These are phyloP conservation scores for Dipteronia sinensis DNA, from an alignment of 345 rosid species.

Conservation along the genomic window DNA sequence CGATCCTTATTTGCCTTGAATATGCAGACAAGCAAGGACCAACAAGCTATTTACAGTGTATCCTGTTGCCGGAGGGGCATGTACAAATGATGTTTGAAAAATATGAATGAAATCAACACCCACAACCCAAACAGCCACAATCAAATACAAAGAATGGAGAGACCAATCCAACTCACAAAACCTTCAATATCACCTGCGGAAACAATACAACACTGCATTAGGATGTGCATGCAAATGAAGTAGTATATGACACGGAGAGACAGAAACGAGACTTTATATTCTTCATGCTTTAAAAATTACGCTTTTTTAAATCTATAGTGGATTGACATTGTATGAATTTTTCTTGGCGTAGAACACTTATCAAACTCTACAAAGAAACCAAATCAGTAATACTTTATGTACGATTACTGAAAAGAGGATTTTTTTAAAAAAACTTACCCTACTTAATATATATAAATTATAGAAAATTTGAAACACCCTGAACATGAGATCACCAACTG, in stretches of 20 bases:
- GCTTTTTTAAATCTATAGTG: not conserved
- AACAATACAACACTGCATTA: constrained; percentile 15
- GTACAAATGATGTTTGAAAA: constrained; percentile 22
- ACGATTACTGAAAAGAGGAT: not conserved
- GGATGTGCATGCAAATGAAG: not conserved
- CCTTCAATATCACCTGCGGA: constrained; percentile 30
- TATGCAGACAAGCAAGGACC: constrained; percentile 21
- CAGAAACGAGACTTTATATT: not conserved
- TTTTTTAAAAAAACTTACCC: constrained; percentile 28
- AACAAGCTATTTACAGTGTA: constrained; percentile 43
- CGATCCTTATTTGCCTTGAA: constrained; percentile 17
- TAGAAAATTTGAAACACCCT: constrained; percentile 9
- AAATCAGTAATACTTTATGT: not conserved
- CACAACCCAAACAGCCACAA: constrained; percentile 13
- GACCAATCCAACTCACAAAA: constrained; percentile 21
- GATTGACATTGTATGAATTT: not conserved
- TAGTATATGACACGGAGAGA: not conserved
- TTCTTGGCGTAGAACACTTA: not conserved
- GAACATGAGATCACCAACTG: constrained; percentile 15
- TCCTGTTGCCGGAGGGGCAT: constrained; percentile 23
- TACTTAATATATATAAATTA: constrained; percentile 4
- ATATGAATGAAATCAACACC: constrained; percentile 17
- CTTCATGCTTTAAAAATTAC: too few relatives aligned
- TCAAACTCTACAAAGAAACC: not conserved
- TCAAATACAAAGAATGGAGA: constrained; percentile 27